Percentiles rank a stretch among this genome's conserved stretches.
Conservation (phyloP, 345 rosid species). For the Ailanthus altissimus region DNA sequence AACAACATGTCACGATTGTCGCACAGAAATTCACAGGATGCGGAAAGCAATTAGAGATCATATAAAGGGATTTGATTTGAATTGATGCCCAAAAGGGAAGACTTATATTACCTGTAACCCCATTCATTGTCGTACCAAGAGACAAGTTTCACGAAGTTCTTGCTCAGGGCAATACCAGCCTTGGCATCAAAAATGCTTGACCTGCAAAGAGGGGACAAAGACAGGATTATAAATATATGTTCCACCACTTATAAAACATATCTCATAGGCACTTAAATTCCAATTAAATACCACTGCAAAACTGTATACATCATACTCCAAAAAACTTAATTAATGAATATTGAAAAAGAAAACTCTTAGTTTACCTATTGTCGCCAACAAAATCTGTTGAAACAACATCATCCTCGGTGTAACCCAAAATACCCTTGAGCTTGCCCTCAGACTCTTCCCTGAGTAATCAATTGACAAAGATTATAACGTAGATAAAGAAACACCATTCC, state of each 20-base stretch:
- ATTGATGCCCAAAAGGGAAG: no score
- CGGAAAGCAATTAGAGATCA: background rate
- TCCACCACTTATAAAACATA: background rate
- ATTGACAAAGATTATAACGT: background rate
- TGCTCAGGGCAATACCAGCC: constrained; percentile 82
- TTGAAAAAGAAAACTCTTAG: background rate
- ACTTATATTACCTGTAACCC: constrained; percentile 75
- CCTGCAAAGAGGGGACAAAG: constrained; percentile 35
- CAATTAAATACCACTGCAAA: no score
- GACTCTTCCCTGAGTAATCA: constrained; percentile 59
- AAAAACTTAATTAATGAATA: background rate
- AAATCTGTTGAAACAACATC: constrained; percentile 90
- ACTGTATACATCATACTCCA: no score
- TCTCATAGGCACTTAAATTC: no score
- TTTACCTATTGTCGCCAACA: constrained; percentile 72
- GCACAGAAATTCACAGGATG: no score
- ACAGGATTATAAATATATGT: background rate
- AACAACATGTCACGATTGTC: background rate
- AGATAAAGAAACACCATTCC: background rate
- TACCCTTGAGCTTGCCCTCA: constrained; percentile 78
- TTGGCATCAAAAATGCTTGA: constrained; percentile 96
- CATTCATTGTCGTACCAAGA: constrained; percentile 91
- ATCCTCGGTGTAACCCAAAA: constrained; percentile 80
- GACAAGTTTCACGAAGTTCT: constrained; percentile 69
- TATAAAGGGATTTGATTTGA: background rate